Evolutionary conservation across 306 rosid species (phyloP), one percentile per base, ranked within the genome.

Genomic region (Pyrus pyrifolia): DNA sequence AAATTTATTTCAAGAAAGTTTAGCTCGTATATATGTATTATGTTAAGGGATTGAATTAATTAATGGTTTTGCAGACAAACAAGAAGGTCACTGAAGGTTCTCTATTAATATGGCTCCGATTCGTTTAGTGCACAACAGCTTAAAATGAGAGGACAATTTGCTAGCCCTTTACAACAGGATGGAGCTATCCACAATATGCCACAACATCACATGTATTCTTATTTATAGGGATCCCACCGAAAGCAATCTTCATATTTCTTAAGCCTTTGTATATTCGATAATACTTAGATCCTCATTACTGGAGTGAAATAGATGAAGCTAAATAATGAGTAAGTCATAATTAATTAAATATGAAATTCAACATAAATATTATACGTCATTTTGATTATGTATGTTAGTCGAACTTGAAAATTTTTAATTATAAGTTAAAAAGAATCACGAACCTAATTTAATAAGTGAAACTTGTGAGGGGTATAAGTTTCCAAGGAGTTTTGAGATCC

Each of bases 181-280:
- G 42, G 35, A 66, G 57, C 11, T 35, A 60, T 70, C 81, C 79
- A 80, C 79, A 80, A 78, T 82, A 86, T 78, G 87, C 76, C 90
- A 87, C 90, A 87, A 88, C 88, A 84, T 83, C 88, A 88, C 94
- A 86, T 88, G 94, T 78, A 86, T 88, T 80, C 78, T 79, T 81
- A 58, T 44, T 69, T 18, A 30, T 33, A 46, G 80, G 92, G 93
- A 68, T 46, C 53, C 93, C 90, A 89, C 87, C 74, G 49, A 22
- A 76, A 79, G 87, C 92, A 89, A 91, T 89, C 97, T 86, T 78
- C 78, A 71, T 30, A 76, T 70, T 51, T 25, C 30, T 70, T 69
- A 74, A 62, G 59, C 70, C 75, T 74, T 57, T 58, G 13, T 27
- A 44, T 59, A 60, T 38, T 38, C 10, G 42, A 38, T 38, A 38